Conservation (phyloP, 1,284 basidiomycete species). For the Sphaerobolus stellatus region DNA sequence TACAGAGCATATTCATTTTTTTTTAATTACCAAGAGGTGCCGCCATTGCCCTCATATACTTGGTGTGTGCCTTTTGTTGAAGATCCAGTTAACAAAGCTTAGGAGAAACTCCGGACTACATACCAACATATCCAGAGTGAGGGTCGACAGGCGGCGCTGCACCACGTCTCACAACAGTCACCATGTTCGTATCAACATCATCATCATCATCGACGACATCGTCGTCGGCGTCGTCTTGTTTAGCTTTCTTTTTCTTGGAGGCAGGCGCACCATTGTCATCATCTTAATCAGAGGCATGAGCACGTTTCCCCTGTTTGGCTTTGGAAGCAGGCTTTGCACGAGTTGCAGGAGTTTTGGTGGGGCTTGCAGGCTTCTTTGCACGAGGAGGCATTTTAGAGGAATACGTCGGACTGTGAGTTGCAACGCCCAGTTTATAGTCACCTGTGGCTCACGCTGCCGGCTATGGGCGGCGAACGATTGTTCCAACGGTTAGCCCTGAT, state of each 20-base stretch:
- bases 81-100: slow-evolving; percentile 6
- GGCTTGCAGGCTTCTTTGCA: slow-evolving; percentile 5
- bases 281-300: slow-evolving; percentile 23
- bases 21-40: no score
- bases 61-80: slow-evolving; percentile 50
- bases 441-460: background rate
- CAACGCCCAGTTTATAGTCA: background rate
- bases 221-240: slow-evolving; percentile 38
- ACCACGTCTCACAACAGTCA: slow-evolving; percentile 55
- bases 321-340: slow-evolving; percentile 17
- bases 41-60: slow-evolving; percentile 48
- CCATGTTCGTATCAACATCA: slow-evolving; percentile 32
- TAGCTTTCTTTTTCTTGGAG: slow-evolving; percentile 21
- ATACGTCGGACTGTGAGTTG: background rate
- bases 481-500: background rate
- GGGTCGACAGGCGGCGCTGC: slow-evolving; percentile 64
- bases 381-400: slow-evolving; percentile 14
- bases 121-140: slow-evolving; percentile 46
- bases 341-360: slow-evolving; percentile 14
- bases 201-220: slow-evolving; percentile 15
- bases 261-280: slow-evolving; percentile 2
- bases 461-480: background rate
- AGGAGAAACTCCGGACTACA: slow-evolving; percentile 27
- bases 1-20: no score
- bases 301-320: slow-evolving; percentile 27